Percentiles rank a stretch among this genome's conserved stretches.
Conservation (phyloP, 176 grass and related monocot species). For the maize (Zea mays) region Zm-B73-REFERENCE-NAM-5.0 NC_050104.1:117208001-117208500, state of each 20-base stretch:
- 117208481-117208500: constrained; percentile 31
- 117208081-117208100: neutral
- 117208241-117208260: neutral
- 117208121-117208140: constrained; percentile 21
- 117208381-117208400: constrained; percentile 44
- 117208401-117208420: constrained; percentile 62
- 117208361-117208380: constrained; percentile 99
- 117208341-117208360: constrained; percentile 76
- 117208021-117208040: neutral
- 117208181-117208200: constrained; percentile 17
- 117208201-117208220: neutral
- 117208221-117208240: neutral
- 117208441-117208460: constrained; percentile 98
- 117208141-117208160: constrained; percentile 24
- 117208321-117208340: constrained; percentile 49
- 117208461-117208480: constrained; percentile 44
- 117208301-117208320: neutral
- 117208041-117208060: neutral
- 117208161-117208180: constrained; percentile 19
- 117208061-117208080: neutral
- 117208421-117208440: constrained; percentile 65
- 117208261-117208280: constrained; percentile 17
- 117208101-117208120: neutral
- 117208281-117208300: constrained; percentile 26
- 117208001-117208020: neutral